Conservation (phyloP, 176 grass and related monocot species). For the Triticum dicoccoides region DNA sequence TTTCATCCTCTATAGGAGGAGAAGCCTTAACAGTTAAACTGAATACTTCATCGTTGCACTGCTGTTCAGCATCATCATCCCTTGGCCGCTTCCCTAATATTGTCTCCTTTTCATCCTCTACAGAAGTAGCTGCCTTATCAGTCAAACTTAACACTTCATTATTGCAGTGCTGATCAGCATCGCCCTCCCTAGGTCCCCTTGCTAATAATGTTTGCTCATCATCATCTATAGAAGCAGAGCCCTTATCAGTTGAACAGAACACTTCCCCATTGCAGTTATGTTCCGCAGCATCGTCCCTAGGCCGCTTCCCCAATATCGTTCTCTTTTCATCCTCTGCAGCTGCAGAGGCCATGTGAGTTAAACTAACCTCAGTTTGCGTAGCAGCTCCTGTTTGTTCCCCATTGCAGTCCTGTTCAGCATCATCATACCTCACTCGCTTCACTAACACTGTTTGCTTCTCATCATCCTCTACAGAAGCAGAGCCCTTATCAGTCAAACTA, state of each 20-base stretch:
- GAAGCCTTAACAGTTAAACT: neutral
- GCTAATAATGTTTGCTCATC: neutral
- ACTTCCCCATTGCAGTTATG: conserved; percentile 4
- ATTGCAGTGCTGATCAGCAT: neutral
- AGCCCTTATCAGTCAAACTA: neutral
- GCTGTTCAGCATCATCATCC: neutral
- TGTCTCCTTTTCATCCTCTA: conserved; percentile 2
- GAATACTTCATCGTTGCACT: neutral
- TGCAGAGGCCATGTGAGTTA: conserved; percentile 4
- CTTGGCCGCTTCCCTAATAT: neutral
- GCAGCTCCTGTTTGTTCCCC: conserved; percentile 20
- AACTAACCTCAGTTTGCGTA: conserved; percentile 33
- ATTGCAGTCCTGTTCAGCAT: conserved; percentile 24
- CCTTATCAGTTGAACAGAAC: neutral
- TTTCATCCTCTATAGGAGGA: neutral
- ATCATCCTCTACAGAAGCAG: conserved; percentile 13
- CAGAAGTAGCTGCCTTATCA: neutral
- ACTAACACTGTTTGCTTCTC: conserved; percentile 27
- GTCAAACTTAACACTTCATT: neutral
- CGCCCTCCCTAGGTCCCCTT: neutral
- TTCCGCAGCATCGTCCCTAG: conserved; percentile 10
- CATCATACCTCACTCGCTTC: conserved; percentile 26
- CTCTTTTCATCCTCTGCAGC: conserved; percentile 25
- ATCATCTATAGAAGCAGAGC: neutral
- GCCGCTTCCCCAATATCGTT: conserved; percentile 41